These are phyloP conservation scores for Simplicillium aogashimaense DNA, from an alignment of 2,329 filamentous ascomycete genomes.

Conservation along the genomic window DNA sequence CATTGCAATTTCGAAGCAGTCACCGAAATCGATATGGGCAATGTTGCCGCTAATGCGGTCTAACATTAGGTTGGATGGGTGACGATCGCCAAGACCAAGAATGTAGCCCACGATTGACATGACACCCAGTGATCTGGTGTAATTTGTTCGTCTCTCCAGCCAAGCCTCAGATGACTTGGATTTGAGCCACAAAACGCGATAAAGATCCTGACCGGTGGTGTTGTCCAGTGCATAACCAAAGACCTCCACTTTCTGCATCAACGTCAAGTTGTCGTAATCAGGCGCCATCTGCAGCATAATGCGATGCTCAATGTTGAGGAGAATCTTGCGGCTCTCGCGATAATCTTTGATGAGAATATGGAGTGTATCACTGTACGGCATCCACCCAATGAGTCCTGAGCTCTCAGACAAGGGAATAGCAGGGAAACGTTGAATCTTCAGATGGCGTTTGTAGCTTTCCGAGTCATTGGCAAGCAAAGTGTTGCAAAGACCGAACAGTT, in stretches of 20 bases:
- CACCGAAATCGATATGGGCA: conserved; percentile 97
- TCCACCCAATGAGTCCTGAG: conserved; percentile 91
- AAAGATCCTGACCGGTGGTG: conserved; percentile 95
- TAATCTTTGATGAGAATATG: conserved; percentile 97
- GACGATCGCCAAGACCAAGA: conserved; percentile 87
- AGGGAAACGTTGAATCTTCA: conserved; percentile 91
- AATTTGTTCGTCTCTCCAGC: conserved; percentile 97
- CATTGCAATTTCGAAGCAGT: conserved; percentile 99
- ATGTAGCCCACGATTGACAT: conserved; percentile 99
- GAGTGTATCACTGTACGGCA: conserved; percentile 93
- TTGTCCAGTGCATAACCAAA: conserved; percentile 99
- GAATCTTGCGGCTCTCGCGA: conserved; percentile 89
- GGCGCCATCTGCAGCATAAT: conserved; percentile 99
- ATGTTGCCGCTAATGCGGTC: conserved; percentile 94
- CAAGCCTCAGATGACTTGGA: conserved; percentile 96
- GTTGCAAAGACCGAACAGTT: conserved; percentile 95
- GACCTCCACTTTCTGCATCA: conserved; percentile 99
- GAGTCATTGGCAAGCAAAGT: conserved; percentile 88
- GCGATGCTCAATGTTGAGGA: conserved; percentile 97
- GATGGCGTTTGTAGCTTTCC: conserved; percentile 92
- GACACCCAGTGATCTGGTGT: conserved; percentile 90
- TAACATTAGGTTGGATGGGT: conserved; percentile 96
- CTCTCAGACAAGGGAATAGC: conserved; percentile 96
- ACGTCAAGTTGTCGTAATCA: conserved; percentile 94
- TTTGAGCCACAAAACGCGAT: conserved; percentile 97